Conservation (phyloP, 306 rosid species). For the Cicer judaicum region DNA sequence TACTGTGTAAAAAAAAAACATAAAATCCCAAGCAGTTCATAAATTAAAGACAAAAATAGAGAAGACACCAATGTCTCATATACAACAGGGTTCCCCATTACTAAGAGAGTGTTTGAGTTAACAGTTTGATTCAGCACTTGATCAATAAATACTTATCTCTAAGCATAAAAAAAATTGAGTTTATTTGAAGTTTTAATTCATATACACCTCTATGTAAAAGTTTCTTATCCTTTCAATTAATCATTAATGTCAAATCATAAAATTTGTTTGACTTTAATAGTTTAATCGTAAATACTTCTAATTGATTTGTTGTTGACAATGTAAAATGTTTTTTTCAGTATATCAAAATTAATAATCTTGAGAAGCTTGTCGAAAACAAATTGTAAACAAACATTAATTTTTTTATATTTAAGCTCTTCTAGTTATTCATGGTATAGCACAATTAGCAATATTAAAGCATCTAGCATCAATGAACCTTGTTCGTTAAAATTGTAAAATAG, state of each 20-base stretch:
- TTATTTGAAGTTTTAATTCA: too few relatives aligned
- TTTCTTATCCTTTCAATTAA: too few relatives aligned
- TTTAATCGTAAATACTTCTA: too few relatives aligned
- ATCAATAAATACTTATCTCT: not conserved
- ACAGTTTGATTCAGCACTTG: not conserved
- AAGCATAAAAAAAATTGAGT: too few relatives aligned
- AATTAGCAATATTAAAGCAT: not conserved
- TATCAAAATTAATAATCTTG: not conserved
- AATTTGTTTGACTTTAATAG: too few relatives aligned
- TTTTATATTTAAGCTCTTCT: too few relatives aligned
- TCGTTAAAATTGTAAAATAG: not conserved
- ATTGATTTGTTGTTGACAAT: too few relatives aligned
- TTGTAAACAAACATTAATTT: too few relatives aligned
- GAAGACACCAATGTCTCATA: not conserved
- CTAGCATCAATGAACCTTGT: not conserved
- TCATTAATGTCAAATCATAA: too few relatives aligned
- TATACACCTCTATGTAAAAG: too few relatives aligned
- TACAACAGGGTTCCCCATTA: not conserved
- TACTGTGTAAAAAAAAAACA: slow-evolving; percentile 52
- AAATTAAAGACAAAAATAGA: slow-evolving; percentile 3
- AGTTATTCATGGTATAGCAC: not conserved
- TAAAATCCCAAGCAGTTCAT: not conserved
- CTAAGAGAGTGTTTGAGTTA: not conserved
- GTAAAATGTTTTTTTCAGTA: too few relatives aligned
- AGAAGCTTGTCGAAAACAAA: not conserved